These are phyloP conservation scores for Dryadomyces quercus-mongolicae DNA, from an alignment of 2,329 filamentous ascomycete species.

Conservation along the genomic window DNA sequence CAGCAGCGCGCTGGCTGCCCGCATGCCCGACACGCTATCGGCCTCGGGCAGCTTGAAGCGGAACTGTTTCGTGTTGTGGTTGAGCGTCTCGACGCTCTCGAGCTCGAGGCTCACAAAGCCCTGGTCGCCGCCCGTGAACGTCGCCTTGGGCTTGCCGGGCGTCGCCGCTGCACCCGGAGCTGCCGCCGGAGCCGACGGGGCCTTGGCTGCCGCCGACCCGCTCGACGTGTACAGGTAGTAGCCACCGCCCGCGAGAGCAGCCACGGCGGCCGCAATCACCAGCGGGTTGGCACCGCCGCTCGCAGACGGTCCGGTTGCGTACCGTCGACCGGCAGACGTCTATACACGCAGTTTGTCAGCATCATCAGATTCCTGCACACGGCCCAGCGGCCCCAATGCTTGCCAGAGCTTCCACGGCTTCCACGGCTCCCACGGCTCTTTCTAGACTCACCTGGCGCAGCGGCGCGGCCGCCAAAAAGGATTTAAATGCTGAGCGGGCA, in stretches of 20 bases:
- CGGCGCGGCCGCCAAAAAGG: conserved; percentile 51
- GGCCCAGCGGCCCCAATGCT: no score
- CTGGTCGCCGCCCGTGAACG: conserved; percentile 75
- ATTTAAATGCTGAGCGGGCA: conserved; percentile 51
- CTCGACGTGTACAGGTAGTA: conserved; percentile 42
- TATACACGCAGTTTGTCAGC: not conserved
- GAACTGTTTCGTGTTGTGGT: conserved; percentile 90
- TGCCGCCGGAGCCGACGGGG: conserved; percentile 29
- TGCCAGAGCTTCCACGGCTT: not conserved
- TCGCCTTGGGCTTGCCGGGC: conserved; percentile 26
- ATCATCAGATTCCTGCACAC: not conserved
- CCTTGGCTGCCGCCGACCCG: conserved; percentile 28
- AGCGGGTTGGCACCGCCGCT: conserved; percentile 42
- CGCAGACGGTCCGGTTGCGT: conserved; percentile 50
- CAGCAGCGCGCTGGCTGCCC: conserved; percentile 74
- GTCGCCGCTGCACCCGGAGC: conserved; percentile 23
- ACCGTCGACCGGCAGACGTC: conserved; percentile 29
- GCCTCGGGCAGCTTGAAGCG: conserved; percentile 77
- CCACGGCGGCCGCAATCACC: conserved; percentile 48
- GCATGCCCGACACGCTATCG: conserved; percentile 73
- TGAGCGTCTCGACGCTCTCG: conserved; percentile 65
- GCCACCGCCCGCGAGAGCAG: conserved; percentile 40
- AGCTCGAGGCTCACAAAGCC: conserved; percentile 77
- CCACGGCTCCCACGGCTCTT: not conserved
- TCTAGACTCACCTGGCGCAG: conserved; percentile 45